phyloP scores from a whole-genome alignment of 1,284 basidiomycete genomes.

The Sanghuangporus sanghuang region DNA sequence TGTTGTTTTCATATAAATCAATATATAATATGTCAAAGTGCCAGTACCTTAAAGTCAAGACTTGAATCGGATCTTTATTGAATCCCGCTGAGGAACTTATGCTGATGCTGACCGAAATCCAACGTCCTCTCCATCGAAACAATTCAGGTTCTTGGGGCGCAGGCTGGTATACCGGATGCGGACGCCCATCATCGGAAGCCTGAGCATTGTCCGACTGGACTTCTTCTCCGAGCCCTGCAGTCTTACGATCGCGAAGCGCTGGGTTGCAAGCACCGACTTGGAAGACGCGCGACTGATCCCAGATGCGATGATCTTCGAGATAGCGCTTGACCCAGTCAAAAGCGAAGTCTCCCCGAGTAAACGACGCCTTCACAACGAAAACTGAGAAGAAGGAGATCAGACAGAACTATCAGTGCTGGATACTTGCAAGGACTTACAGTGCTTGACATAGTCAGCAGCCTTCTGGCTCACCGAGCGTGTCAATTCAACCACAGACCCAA shows the following conservation, averaged over 20 bases:
- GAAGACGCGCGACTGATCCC: slow-evolving; percentile 16
- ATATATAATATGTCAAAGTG: neutral
- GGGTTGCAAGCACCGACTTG: slow-evolving; percentile 12
- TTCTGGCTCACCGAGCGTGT: slow-evolving; percentile 8
- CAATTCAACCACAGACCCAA: slow-evolving; percentile 11
- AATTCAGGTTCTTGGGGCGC: slow-evolving; percentile 11
- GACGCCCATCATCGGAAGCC: slow-evolving; percentile 1
- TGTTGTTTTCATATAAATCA: neutral
- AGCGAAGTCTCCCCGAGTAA: slow-evolving; percentile 11
- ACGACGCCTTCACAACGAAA: slow-evolving; percentile 15
- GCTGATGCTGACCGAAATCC: slow-evolving; percentile 13
- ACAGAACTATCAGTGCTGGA: neutral
- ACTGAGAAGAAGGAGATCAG: neutral
- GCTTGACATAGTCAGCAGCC: slow-evolving; percentile 7
- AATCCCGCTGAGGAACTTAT: neutral
- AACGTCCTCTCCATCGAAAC: slow-evolving; percentile 11
- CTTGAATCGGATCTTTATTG: neutral
- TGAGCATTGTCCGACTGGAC: neutral
- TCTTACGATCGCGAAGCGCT: neutral
- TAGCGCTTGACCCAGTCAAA: slow-evolving; percentile 16
- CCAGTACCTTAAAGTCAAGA: slow-evolving; percentile 10
- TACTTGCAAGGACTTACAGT: slow-evolving; percentile 1
- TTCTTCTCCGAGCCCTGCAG: neutral
- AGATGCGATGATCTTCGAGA: slow-evolving; percentile 10
- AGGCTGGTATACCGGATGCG: slow-evolving; percentile 14